Conservation (phyloP, 2,329 filamentous ascomycete species). For the Paradendryphiella salina region DNA sequence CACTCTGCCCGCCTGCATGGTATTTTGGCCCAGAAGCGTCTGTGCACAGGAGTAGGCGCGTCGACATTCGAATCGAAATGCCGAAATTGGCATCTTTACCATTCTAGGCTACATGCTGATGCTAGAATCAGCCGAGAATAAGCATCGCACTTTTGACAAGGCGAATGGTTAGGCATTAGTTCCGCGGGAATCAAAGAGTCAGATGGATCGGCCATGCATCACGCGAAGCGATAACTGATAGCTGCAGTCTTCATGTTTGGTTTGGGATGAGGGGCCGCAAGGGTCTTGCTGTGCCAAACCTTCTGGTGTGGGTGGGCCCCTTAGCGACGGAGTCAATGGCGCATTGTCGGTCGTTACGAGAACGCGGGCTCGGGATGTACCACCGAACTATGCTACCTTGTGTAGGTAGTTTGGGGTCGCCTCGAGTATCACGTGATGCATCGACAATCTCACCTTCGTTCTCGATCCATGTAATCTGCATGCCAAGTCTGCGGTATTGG, state of each 20-base stretch:
- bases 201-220: not conserved
- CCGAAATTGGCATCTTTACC: not conserved
- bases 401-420: not conserved
- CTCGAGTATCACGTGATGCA: not conserved
- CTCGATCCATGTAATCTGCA: constrained; percentile 1
- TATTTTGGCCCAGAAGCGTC: not conserved
- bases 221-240: not conserved
- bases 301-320: constrained; percentile 2
- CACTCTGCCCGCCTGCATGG: constrained; percentile 4
- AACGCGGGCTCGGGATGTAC: not conserved
- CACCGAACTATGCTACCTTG: not conserved
- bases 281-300: constrained; percentile 5
- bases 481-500: constrained; percentile 7
- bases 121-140: constrained; percentile 3
- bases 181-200: not conserved
- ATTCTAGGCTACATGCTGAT: constrained; percentile 1
- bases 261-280: not conserved
- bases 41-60: not conserved
- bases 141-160: no score
- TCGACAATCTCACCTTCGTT: not conserved
- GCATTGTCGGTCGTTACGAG: not conserved
- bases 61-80: constrained; percentile 1
- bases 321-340: constrained; percentile 1
- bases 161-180: no score
- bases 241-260: not conserved